Base-by-base conservation (phyloP, 441 rosid genomes). In the Euphorbia celastroides region DNA sequence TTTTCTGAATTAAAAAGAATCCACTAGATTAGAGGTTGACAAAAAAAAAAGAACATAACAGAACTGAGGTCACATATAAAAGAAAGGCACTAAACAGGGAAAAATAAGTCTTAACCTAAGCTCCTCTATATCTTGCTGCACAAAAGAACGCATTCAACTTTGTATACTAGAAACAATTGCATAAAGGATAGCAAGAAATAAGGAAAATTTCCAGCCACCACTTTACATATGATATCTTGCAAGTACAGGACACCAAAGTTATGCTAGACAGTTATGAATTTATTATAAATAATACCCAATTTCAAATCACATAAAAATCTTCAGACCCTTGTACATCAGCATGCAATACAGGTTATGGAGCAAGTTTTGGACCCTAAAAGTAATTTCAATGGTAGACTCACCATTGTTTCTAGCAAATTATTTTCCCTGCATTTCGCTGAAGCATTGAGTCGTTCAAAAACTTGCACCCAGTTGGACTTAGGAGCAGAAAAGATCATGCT, bases 401-500 rank as follows among this genome's bases (percentile, higher is more conserved):
- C 93, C 17, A 86, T 72, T 69, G 77, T 80, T 75, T 86, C 84
- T 12, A 51, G 28, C 55, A 78, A 72, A 57, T 82, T 62, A 60
- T 70, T 77, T 58, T 76, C 74, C 48, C 54, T 68, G 72, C 74
- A 70, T 67, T 67, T 64, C 59, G 66, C 71, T 31, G 83, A 78
- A 64, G 64, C 42, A 50, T 68, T 73, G 69, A 89, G 62, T 65
- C 76, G 73, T 56, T 75, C 82, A 67, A 92, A 76, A 51, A 85
- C 78, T 70, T 77, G 87, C 59, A 14, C 12, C 98, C 98, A 88
- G 71, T 84, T 84, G 46, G 50, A 56, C 64, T 73, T 81, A 8
- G 92, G 85, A 63, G 82, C 83, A 73, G 96, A 82, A 83, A 88
- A 85, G 68, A 88, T 81, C 79, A 92, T 80, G 74, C 75, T 82